Conservation (phyloP, 2,329 filamentous ascomycete species). For the Dactylellina cionopaga region DNA sequence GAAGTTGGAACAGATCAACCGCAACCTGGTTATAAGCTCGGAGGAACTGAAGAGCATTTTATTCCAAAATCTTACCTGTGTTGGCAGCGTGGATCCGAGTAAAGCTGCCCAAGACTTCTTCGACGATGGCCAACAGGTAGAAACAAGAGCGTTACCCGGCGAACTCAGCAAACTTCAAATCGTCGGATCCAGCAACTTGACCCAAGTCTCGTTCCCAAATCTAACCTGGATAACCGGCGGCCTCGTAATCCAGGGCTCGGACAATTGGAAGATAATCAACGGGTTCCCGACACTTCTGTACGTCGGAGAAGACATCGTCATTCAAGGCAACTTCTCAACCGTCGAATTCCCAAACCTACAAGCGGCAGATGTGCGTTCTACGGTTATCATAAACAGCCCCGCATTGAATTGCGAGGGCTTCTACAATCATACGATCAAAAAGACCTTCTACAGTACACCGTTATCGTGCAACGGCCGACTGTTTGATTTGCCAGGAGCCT, state of each 20-base stretch:
- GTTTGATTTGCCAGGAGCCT: no score
- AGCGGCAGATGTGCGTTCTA: neutral
- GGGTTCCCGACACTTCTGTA: constrained; percentile 1
- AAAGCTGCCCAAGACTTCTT: no score
- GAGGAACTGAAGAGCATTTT: neutral
- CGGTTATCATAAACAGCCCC: neutral
- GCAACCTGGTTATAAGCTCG: neutral
- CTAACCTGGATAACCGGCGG: neutral
- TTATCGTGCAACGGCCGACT: no score
- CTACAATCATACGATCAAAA: neutral
- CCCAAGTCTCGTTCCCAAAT: constrained; percentile 3
- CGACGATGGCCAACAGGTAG: no score
- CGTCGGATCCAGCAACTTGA: neutral
- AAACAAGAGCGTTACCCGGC: no score
- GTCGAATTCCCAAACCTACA: constrained; percentile 12
- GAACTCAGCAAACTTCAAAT: neutral
- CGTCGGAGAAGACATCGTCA: neutral
- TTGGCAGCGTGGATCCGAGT: neutral
- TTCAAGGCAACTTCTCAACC: constrained; percentile 12
- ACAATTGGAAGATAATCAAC: neutral
- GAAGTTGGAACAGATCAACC: neutral
- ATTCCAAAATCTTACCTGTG: neutral
- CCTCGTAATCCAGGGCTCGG: neutral
- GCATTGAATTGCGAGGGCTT: neutral
- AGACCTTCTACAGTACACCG: neutral